Percentiles rank a stretch among this genome's conserved stretches.
These are phyloP conservation scores for Penicillium palitans DNA, from an alignment of 2,329 filamentous ascomycete species.

Conservation along the genomic window DNA sequence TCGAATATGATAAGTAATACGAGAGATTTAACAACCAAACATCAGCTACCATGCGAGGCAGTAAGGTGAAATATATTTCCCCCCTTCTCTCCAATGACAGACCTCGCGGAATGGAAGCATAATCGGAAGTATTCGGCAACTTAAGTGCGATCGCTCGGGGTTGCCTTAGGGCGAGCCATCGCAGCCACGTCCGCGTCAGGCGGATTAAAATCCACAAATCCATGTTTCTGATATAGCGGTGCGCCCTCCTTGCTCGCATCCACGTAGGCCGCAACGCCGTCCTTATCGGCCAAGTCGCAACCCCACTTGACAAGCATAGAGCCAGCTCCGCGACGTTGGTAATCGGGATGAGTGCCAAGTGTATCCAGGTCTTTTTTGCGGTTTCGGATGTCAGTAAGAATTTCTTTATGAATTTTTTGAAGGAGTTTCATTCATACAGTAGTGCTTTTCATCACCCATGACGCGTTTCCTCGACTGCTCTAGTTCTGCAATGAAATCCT, in stretches of 20 bases:
- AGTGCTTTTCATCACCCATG: constrained; percentile 28
- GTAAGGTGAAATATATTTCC: background rate
- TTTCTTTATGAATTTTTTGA: background rate
- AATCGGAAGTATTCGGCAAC: background rate
- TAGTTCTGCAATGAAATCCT: constrained; percentile 19
- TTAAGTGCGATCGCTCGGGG: background rate
- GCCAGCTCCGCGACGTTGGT: constrained; percentile 45
- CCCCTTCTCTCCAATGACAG: background rate
- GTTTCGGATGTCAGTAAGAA: background rate
- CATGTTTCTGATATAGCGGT: constrained; percentile 41
- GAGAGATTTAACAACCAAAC: background rate
- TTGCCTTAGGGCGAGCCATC: constrained; percentile 8
- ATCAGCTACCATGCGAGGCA: background rate
- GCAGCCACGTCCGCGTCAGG: constrained; percentile 1
- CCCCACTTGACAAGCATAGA: constrained; percentile 41
- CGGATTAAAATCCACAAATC: constrained; percentile 38
- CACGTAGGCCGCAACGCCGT: constrained; percentile 40
- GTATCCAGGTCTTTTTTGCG: constrained; percentile 36
- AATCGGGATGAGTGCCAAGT: constrained; percentile 44
- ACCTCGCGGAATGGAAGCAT: background rate
- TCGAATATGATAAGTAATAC: too few species aligned
- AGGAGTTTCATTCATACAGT: constrained; percentile 20
- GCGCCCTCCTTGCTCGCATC: constrained; percentile 41
- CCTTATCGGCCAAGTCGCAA: constrained; percentile 38
- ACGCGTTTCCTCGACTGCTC: constrained; percentile 24